Evolutionary conservation across 2,329 filamentous ascomycete genomes (phyloP).

Genomic region (Colletotrichum sp.): DNA sequence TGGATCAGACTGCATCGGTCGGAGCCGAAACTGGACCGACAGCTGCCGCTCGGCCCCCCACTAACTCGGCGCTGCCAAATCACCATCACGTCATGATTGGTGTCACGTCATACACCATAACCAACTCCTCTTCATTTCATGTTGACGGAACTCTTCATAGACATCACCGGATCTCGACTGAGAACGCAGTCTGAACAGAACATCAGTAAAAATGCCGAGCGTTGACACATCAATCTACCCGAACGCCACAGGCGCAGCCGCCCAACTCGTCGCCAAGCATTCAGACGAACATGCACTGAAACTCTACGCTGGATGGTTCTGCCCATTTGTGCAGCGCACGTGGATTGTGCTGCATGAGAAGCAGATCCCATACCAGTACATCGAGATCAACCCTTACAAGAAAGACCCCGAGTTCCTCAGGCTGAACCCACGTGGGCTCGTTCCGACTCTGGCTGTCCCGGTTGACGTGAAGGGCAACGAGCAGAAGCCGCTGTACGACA

Average conservation of each 20-base stretch:
- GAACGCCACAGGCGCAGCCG: slow-evolving; percentile 54
- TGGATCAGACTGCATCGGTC: not conserved
- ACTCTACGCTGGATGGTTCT: slow-evolving; percentile 80
- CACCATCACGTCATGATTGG: slow-evolving; percentile 5
- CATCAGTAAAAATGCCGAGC: slow-evolving; percentile 37
- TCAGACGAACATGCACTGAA: slow-evolving; percentile 58
- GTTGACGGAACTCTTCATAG: not conserved
- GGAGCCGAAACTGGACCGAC: not conserved
- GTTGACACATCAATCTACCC: slow-evolving; percentile 55
- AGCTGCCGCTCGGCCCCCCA: not conserved
- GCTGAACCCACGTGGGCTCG: slow-evolving; percentile 77
- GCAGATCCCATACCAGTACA: slow-evolving; percentile 73
- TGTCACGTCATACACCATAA: not conserved
- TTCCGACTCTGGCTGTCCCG: slow-evolving; percentile 69
- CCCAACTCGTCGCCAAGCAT: slow-evolving; percentile 50
- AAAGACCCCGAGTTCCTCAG: slow-evolving; percentile 71
- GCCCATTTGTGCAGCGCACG: slow-evolving; percentile 70
- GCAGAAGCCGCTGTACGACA: slow-evolving; percentile 72
- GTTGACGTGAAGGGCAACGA: slow-evolving; percentile 29
- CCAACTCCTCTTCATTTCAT: not conserved
- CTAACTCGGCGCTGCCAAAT: not conserved
- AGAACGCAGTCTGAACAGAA: not conserved
- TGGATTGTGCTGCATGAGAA: slow-evolving; percentile 81
- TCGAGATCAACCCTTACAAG: slow-evolving; percentile 80
- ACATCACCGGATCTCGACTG: not conserved